Evolutionary conservation across 2,329 filamentous ascomycete species (phyloP).

Genomic region (Penicillium thymicola): DNA sequence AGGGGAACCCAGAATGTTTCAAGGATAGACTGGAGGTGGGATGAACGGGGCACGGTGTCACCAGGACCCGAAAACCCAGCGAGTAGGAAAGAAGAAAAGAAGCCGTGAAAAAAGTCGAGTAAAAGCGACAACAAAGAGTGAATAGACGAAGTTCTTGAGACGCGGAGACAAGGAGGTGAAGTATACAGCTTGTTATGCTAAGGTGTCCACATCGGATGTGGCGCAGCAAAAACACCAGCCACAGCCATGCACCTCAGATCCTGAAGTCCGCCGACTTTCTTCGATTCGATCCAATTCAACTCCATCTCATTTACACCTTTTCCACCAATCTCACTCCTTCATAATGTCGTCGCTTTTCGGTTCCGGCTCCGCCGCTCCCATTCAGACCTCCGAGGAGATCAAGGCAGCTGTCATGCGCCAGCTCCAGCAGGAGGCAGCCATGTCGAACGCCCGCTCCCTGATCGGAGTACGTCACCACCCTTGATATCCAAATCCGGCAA

Average conservation of each 20-base stretch:
- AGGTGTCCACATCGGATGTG: slow-evolving; percentile 21
- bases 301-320: background rate
- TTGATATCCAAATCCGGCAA: background rate
- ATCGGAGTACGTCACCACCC: slow-evolving; percentile 58
- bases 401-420: slow-evolving; percentile 61
- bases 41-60: slow-evolving; percentile 18
- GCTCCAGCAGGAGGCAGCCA: slow-evolving; percentile 61
- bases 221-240: slow-evolving; percentile 9
- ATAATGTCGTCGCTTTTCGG: slow-evolving; percentile 41
- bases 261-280: slow-evolving; percentile 5
- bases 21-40: slow-evolving; percentile 23
- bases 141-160: slow-evolving; percentile 5
- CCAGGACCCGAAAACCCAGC: slow-evolving; percentile 24
- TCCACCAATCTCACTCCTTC: slow-evolving; percentile 3
- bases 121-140: slow-evolving; percentile 7
- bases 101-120: background rate
- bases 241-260: slow-evolving; percentile 6
- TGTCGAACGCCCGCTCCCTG: slow-evolving; percentile 66
- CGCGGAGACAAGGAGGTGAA: slow-evolving; percentile 5
- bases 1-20: slow-evolving; percentile 9
- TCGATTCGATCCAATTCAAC: slow-evolving; percentile 2
- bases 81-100: background rate
- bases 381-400: slow-evolving; percentile 33
- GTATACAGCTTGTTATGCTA: slow-evolving; percentile 14
- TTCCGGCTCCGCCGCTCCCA: slow-evolving; percentile 30